Percentiles rank a stretch among this genome's conserved stretches.
phyloP scores from a whole-genome alignment of 352 stramenopile genomes.

The Elongisporangium undulatum region DNA sequence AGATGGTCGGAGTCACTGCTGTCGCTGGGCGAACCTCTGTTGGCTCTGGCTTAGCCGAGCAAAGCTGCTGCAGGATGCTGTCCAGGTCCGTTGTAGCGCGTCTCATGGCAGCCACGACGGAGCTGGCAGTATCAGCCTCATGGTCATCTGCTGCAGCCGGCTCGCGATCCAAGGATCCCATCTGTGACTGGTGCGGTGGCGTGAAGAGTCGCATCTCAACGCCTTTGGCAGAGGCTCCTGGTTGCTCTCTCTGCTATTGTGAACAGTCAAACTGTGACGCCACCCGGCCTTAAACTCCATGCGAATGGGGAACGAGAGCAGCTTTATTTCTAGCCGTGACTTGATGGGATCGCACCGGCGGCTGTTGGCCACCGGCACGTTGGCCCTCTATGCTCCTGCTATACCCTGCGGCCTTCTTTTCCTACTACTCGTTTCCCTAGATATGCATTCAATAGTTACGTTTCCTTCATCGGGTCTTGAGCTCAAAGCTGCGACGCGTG shows the following conservation, averaged over 20 bases:
- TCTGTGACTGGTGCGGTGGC: background rate
- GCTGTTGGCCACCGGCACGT: background rate
- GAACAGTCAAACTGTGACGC: too few relatives aligned
- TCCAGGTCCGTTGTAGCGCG: constrained; percentile 27
- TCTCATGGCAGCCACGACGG: constrained; percentile 19
- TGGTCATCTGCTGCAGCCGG: background rate
- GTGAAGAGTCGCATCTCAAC: background rate
- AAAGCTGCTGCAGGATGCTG: constrained; percentile 45
- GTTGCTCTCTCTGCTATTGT: too few relatives aligned
- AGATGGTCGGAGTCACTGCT: background rate
- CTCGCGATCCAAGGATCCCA: background rate
- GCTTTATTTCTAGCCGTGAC: background rate
- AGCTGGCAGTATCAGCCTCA: background rate
- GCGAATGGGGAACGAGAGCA: background rate
- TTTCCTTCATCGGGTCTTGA: background rate
- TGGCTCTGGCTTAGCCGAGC: constrained; percentile 6
- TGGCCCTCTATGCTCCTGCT: background rate
- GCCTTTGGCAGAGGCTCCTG: too few relatives aligned
- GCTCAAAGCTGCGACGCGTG: background rate
- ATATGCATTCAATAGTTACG: background rate
- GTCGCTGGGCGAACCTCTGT: background rate
- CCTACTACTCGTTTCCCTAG: background rate
- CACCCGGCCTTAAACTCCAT: too few relatives aligned
- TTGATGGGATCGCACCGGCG: background rate
- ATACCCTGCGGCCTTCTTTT: background rate